Percentiles rank a stretch among this genome's conserved stretches.
These are phyloP conservation scores for Solanum dulcamara DNA, from an alignment of 257 asterid species.

Conservation along the genomic window DNA sequence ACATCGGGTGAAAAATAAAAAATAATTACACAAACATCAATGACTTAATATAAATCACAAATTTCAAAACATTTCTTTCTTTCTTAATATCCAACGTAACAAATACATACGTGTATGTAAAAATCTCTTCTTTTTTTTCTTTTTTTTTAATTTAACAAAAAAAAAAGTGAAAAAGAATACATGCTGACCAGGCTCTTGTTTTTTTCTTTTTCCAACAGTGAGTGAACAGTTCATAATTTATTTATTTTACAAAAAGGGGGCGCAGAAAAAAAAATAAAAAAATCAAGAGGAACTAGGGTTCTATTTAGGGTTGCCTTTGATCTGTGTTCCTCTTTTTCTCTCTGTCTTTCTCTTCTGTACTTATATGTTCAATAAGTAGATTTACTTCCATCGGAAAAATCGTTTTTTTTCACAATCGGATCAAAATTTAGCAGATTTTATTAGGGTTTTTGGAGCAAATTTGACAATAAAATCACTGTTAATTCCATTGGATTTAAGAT, in stretches of 20 bases:
- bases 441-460: constrained; percentile 7
- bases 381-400: background rate
- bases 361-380: background rate
- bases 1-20: no score
- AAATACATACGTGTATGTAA: no score
- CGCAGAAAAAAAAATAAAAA: background rate
- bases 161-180: background rate
- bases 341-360: background rate
- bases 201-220: background rate
- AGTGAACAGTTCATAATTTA: background rate
- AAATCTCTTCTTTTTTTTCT: no score
- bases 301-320: constrained; percentile 14
- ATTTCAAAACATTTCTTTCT: no score
- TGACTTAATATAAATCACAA: no score
- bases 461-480: constrained; percentile 3
- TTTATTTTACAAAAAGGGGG: background rate
- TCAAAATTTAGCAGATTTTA: background rate
- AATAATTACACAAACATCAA: background rate
- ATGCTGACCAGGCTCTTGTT: no score
- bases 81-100: no score
- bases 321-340: background rate
- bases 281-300: constrained; percentile 16
- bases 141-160: no score
- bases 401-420: background rate
- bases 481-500: constrained; percentile 11